Base-by-base conservation (phyloP, 78 protist species). In the Polysphondylium violaceum region DNA sequence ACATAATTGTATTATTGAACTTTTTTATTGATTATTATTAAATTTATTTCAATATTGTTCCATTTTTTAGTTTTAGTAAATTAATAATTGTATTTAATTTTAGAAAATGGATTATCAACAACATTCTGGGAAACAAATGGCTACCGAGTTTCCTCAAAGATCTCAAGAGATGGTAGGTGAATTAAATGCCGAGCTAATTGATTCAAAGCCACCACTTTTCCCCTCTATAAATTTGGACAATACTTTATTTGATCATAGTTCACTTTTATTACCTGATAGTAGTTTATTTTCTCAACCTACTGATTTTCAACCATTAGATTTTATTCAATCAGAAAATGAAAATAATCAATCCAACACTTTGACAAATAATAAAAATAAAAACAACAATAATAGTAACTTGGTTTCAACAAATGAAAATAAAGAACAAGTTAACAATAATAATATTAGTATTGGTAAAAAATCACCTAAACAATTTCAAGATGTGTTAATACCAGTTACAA, bases 391-490 rank as follows among this genome's bases (percentile, higher is more conserved):
- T n/a, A n/a, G n/a, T n/a, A n/a, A n/a, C n/a, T n/a, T n/a, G n/a
- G n/a, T n/a, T n/a, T n/a, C 25, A 2, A 16, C 44, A 35, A 35
- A 35, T 12, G 6, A 21, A 29, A 31, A 6, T 14, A 33, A 61
- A 11, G 17, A 29, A 5, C 27, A 11, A 8, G 33, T 14, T 16
- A 61, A 61, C n/a, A 64, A 36, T 36, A 61, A 14, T 61, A 61
- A 14, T 61, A 61, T 14, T 60, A 12, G 1, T 56, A 31, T n/a
- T 31, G 0, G 21, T 31, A 41, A 35, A 25, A 38, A 38, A 65
- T 65, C 76, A 3, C 76, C 76, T 43, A 78, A 78, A 64, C 61
- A 38, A 78, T 78, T 78, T 41, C 77, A 79, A 67, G 89, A 79
- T 79, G 89, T 79, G 23, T 36, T 79, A 23, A 58, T 79, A 16